phyloP scores from a whole-genome alignment of 805 yeast genomes.

The Wickerhamomyces bisporus region DNA sequence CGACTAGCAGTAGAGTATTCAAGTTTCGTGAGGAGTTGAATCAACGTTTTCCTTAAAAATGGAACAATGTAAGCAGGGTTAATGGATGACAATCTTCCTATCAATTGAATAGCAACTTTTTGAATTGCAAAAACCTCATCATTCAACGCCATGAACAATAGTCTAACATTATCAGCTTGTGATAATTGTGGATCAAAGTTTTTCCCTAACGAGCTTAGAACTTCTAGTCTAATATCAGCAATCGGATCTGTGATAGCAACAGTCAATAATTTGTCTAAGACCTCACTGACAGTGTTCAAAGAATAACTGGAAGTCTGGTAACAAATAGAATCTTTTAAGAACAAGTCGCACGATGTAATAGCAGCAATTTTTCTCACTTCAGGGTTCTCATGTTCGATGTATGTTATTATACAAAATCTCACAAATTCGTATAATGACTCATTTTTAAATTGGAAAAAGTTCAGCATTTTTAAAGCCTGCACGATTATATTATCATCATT shows the following conservation, averaged over 20 bases:
- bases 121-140: constrained; percentile 87
- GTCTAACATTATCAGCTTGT: constrained; percentile 84
- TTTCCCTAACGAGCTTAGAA: constrained; percentile 64
- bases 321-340: constrained; percentile 76
- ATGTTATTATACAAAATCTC: constrained; percentile 74
- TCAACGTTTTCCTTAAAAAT: constrained; percentile 76
- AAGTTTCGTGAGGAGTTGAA: constrained; percentile 79
- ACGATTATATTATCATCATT: constrained; percentile 50
- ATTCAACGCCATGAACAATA: constrained; percentile 82
- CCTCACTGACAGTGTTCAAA: constrained; percentile 76
- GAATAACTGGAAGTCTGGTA: constrained; percentile 78
- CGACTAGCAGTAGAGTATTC: constrained; percentile 75
- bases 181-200: constrained; percentile 88
- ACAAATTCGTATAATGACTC: constrained; percentile 84
- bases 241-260: constrained; percentile 85
- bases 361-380: constrained; percentile 83
- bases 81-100: constrained; percentile 78
- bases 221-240: constrained; percentile 79
- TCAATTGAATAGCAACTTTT: constrained; percentile 66
- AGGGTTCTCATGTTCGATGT: constrained; percentile 74
- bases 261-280: constrained; percentile 72
- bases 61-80: constrained; percentile 98
- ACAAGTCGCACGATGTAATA: constrained; percentile 72
- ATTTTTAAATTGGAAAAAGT: constrained; percentile 67
- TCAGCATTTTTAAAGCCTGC: constrained; percentile 75